Evolutionary conservation across 352 stramenopile species (phyloP), one percentile per base, ranked within the genome.

Genomic region (Phytophthora podocarpi): DNA sequence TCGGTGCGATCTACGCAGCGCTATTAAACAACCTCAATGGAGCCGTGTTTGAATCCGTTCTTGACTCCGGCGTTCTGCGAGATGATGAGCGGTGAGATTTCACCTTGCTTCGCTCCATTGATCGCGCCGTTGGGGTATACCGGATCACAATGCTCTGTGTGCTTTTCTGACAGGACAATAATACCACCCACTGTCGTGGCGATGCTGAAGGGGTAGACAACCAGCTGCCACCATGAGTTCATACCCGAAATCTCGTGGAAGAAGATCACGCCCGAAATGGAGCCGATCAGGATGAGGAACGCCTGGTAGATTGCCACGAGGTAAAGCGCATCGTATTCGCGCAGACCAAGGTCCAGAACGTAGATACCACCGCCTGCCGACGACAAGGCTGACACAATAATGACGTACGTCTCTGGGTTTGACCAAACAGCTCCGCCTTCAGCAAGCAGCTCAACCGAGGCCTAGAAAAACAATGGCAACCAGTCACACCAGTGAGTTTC

Each of bases 241-340:
- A 95, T 95, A 42, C 80, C 86, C 2, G 78, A 65, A 55, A 85
- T 91, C 75, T 95, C 86, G 55, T 92, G 82, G 72, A 95, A 95
- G 64, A 95, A 95, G 48, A 95, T 89, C 36, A 95, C 85, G 5
- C 86, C 86, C 3, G 82, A 93, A 60, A 95, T 73, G 46, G 86
- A 93, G 43, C 86, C 81, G 67, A 91, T 91, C 48, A 93, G 58
- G 43, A 95, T 95, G 32, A 95, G 64, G 58, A 93, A 91, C 27
- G 82, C 82, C 31, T 95, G 74, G 59, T 95, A 95, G 46, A 93
- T 93, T 5, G 86, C 82, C 11, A 95, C 86, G 43, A 95, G 68
- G 61, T 93, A 92, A 28, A 95, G 72, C 13, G 86, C 86, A n/a
- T 95, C 86, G 58, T 95, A 95, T 64, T 95, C 84, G 24, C 82